Evolutionary conservation across 139 green algal genomes (phyloP).

Genomic region (Marvania coccoides): DNA sequence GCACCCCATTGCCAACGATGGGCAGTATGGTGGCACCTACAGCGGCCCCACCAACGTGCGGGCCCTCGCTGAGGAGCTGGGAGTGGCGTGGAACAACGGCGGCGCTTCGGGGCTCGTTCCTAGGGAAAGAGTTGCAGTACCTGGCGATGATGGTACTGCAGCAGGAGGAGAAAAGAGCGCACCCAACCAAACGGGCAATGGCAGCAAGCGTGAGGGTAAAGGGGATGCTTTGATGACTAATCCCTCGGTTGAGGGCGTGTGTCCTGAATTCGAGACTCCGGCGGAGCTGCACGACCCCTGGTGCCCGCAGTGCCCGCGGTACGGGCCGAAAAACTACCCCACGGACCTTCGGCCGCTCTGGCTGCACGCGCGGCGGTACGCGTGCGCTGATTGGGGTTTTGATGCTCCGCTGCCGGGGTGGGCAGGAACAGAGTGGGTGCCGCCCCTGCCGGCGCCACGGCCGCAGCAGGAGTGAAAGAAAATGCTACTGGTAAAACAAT

Average conservation of each 20-base stretch:
- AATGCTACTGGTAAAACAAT: too few relatives aligned
- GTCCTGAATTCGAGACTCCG: neutral
- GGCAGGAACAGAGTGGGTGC: conserved; percentile 31
- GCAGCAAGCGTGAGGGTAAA: neutral
- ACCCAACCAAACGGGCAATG: neutral
- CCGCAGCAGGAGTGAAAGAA: neutral
- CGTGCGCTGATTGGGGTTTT: conserved; percentile 42
- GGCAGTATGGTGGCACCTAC: conserved; percentile 49
- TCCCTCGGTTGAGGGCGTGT: neutral
- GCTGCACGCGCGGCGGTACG: conserved; percentile 64
- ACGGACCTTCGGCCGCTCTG: conserved; percentile 44
- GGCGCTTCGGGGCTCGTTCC: neutral
- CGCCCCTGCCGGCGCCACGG: neutral
- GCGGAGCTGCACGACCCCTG: neutral
- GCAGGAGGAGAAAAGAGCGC: neutral
- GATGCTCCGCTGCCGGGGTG: conserved; percentile 47
- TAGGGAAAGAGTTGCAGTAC: neutral
- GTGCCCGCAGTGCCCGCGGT: conserved; percentile 37
- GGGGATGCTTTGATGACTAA: neutral
- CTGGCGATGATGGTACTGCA: neutral
- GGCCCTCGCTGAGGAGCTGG: conserved; percentile 4
- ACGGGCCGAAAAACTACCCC: conserved; percentile 25
- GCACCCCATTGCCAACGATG: conserved; percentile 71
- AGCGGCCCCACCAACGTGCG: conserved; percentile 7
- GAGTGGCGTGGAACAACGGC: conserved; percentile 3